Base-by-base conservation (phyloP, 352 stramenopile genomes). In the Phytophthora tentaculata region DNA sequence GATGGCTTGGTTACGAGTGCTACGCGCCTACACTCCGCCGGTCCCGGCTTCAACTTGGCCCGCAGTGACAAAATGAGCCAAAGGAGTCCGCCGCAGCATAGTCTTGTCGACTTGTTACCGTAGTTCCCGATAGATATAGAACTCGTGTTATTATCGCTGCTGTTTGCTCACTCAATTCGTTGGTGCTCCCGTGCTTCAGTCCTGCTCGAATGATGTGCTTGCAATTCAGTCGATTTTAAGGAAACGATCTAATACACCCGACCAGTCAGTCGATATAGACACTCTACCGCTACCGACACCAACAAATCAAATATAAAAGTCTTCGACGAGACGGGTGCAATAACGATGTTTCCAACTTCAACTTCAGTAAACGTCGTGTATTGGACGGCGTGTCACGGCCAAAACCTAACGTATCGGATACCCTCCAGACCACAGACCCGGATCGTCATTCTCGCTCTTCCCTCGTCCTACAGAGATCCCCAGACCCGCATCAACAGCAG, bases 391-490 rank as follows among this genome's bases (percentile, higher is more conserved):
- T 61, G 60, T 61, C 60, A 55, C 55, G 19, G 17, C 9, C 59
- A n/a, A 48, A 59, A 37, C 35, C 35, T 43, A 43, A 39, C 32
- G 32, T 39, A 6, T n/a, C 9, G 14, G 5, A n/a, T 19, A 43
- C 43, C 43, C 19, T 50, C 20, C n/a, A 7, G 17, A 52, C 19
- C 20, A 32, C 20, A 13, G 5, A 22, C 16, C 12, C 17, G 37
- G 35, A 56, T 35, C 53, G 48, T 61, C 65, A 74, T 69, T 72
- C 49, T 51, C 48, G 17, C 52, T 67, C 55, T 69, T 67, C 56
- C 67, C 48, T 61, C 63, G 22, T 61, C 3, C 48, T 43, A 13
- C 61, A 43, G 28, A 75, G 35, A 64, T 17, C 61, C 32, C 16
- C 22, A 57, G 12, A 17, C 19, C 23, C 17, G 9, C 12, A 44